Evolutionary conservation across 2,329 filamentous ascomycete species (phyloP), one percentile per base, ranked within the genome.

Genomic region (Fusarium lateritium): DNA sequence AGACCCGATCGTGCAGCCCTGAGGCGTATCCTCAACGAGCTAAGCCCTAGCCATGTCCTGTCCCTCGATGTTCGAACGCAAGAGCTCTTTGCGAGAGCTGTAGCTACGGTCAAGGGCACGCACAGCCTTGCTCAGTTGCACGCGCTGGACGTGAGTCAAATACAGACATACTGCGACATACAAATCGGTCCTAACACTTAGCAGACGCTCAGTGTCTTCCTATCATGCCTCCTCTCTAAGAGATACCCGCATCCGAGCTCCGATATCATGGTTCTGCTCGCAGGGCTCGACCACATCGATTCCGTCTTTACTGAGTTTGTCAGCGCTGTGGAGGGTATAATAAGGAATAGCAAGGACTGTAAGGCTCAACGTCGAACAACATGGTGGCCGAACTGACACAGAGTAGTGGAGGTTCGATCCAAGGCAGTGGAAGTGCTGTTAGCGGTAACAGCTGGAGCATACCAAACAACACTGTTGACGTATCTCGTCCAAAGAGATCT

Each of bases 401-500:
- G 21, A n/a, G 31, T 71, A 94, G 92, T 92, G 75, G 88, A 92
- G 39, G 77, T 96, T 52, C 90, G 94, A 59, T 86, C 90, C 70
- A 94, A 93, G 77, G 95, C 94, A 9, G 88, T 98, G 31, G 87
- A 92, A 72, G 91, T 93, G 43, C 90, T 94, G 9, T 86, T 98
- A 61, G 91, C 94, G 15, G 90, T 97, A 57, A 92, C 94, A 8
- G 93, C 94, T 11, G 94, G 95, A n/a, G 94, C 94, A 58, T 98
- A 98, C 79, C 94, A 97, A 80, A 98, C 96, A 6, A 96, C 94
- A 47, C 85, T 99, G 22, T 86, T 98, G 56, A 97, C 94, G 2
- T 99, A 98, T 80, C 94, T 99, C 76, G 96, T 96, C 40, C 94
- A 98, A 76, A 87, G 94, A 71, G 96, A 99, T 77, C 85, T 98